A percentile compares a stretch with the other conserved stretches of the same genome.
These are phyloP conservation scores for Lagerstroemia speciosa DNA, from an alignment of 345 rosid species.

Conservation along the genomic window DNA sequence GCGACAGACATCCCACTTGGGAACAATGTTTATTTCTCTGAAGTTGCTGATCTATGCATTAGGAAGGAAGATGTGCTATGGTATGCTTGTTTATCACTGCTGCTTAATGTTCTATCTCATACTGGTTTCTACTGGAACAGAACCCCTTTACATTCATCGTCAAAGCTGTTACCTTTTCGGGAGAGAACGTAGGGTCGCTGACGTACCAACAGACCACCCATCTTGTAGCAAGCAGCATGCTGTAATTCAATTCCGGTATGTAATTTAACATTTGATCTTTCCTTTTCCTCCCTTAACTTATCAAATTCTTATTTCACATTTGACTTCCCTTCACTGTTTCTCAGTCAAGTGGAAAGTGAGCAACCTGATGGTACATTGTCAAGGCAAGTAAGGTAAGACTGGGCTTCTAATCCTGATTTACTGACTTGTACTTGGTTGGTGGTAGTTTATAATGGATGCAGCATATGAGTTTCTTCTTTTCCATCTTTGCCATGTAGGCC, in stretches of 20 bases:
- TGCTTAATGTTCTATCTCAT: neutral
- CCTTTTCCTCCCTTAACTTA: neutral
- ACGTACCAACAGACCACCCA: slow-evolving; percentile 95
- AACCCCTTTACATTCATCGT: slow-evolving; percentile 90
- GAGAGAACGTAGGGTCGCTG: slow-evolving; percentile 89
- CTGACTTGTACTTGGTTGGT: neutral
- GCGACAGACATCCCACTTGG: neutral
- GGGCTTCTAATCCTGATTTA: slow-evolving; percentile 33
- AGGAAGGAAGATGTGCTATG: neutral
- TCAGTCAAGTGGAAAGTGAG: slow-evolving; percentile 73
- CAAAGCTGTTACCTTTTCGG: slow-evolving; percentile 96
- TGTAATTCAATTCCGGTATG: slow-evolving; percentile 78
- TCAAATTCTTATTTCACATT: neutral
- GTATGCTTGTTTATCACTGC: neutral
- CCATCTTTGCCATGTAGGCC: slow-evolving; percentile 45
- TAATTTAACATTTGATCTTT: slow-evolving; percentile 10
- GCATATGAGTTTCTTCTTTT: slow-evolving; percentile 8
- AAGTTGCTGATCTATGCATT: neutral
- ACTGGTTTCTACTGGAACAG: slow-evolving; percentile 33
- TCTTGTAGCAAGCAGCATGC: slow-evolving; percentile 99
- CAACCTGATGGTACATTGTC: slow-evolving; percentile 57
- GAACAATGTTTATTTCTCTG: neutral
- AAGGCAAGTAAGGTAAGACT: slow-evolving; percentile 56
- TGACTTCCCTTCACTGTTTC: slow-evolving; percentile 13
- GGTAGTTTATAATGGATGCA: neutral